Evolutionary conservation across 495 filamentous ascomycete species (phyloP), one percentile per base, ranked within the genome.

Genomic region (Hypoxylon trugodes): DNA sequence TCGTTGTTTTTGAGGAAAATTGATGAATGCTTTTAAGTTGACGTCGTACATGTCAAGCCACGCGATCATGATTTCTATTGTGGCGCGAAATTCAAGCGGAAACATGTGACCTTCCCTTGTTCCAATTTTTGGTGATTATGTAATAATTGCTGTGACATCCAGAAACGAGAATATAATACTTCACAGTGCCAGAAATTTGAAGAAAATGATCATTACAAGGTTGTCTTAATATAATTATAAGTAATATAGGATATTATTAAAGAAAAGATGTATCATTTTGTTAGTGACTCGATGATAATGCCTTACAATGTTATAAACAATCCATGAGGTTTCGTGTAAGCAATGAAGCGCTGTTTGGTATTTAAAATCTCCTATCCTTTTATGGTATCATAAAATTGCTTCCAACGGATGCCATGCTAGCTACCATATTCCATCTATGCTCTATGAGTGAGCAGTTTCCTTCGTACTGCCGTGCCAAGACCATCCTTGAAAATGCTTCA

Each of bases 71-170:
- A 24, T 30, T 66, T 8, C 0, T 25, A 13, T 24, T 45, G 52
- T 46, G 40, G 61, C 74, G 62, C 76, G 73, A 77, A 74, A 77
- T 42, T 69, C 61, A 60, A 72, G 61, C 74, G 76, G 53, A 43
- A 65, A 40, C 76, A 80, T 76, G 76, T 80, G 77, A 66, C 21
- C 6, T 8, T 6, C 0, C 26, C 16, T 5, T 30, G 7, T 19
- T 9, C 5, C 13, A 12, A 10, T 6, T 8, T 1, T 12, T 19
- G n/a, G n/a, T n/a, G 19, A 35, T 24, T 59, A 52, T 38, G 40
- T 54, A 54, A 54, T n/a, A 21, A 15, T 5, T 12, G 19, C 5
- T 37, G 9, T 49, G 35, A 38, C n/a, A 22, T 42, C 24, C 38
- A 42, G 9, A 8, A 10, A 42, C 16, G 9, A 9, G 9, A 22